Evolutionary conservation across 148 eudicot species (phyloP).

Genomic region (Rhododendron ferrugineum): DNA sequence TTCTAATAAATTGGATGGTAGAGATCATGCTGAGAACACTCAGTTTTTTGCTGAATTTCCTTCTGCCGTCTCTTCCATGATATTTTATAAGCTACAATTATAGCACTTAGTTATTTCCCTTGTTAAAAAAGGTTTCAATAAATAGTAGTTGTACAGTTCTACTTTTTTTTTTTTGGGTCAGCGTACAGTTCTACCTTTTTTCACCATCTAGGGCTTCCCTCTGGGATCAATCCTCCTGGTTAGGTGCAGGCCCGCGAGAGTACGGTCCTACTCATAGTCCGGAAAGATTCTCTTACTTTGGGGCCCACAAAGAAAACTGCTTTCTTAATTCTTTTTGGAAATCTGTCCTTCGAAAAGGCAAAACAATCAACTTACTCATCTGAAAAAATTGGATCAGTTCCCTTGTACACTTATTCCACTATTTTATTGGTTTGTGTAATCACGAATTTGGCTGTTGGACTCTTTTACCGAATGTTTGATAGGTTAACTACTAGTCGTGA

Average conservation of each 20-base stretch:
- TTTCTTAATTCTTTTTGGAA: background rate
- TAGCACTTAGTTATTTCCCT: background rate
- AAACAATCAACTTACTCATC: conserved; percentile 1
- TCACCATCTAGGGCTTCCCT: background rate
- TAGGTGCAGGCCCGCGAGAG: background rate
- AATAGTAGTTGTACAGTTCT: background rate
- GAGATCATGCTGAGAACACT: background rate
- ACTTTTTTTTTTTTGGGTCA: too few relatives aligned
- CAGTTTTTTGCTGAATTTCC: background rate
- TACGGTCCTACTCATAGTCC: background rate
- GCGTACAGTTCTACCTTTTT: background rate
- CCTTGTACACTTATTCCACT: background rate
- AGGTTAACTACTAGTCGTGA: background rate
- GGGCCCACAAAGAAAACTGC: background rate
- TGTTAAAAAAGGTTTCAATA: background rate
- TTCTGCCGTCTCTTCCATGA: background rate
- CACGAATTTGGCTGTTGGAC: background rate
- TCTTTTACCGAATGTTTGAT: background rate
- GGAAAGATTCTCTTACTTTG: background rate
- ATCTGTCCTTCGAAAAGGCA: background rate
- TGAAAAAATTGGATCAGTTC: background rate
- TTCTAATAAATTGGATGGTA: background rate
- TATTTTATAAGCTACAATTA: background rate
- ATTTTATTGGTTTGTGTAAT: background rate
- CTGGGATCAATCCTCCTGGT: background rate